Evolutionary conservation across 495 filamentous ascomycete species (phyloP).

Genomic region (Penicillium lagena): DNA sequence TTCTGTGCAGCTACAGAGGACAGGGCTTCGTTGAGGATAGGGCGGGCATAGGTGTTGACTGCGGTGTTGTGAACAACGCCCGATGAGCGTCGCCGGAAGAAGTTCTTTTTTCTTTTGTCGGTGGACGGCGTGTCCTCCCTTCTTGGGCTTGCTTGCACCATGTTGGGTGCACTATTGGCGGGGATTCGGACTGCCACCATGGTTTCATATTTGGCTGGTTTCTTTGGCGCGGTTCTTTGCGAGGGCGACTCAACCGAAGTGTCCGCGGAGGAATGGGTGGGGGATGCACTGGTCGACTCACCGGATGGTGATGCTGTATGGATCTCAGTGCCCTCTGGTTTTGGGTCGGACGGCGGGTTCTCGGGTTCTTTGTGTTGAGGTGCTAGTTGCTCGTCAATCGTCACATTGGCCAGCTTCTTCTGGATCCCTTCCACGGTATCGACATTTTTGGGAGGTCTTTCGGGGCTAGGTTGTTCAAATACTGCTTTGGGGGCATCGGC

Average conservation of each 20-base stretch:
- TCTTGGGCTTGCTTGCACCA: background rate
- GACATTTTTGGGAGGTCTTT: conserved; percentile 4
- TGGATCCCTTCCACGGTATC: conserved; percentile 23
- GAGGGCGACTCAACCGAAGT: conserved; percentile 1
- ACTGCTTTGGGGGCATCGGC: conserved; percentile 35
- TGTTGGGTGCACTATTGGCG: background rate
- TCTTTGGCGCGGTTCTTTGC: background rate
- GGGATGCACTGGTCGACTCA: background rate
- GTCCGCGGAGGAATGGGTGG: background rate
- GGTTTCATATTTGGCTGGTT: conserved; percentile 11
- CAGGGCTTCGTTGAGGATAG: conserved; percentile 32
- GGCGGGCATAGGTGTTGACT: conserved; percentile 30
- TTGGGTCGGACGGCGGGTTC: background rate
- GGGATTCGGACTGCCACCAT: conserved; percentile 31
- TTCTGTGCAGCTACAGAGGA: conserved; percentile 30
- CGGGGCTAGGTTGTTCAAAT: conserved; percentile 33
- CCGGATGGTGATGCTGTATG: background rate
- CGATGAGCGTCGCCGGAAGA: conserved; percentile 21
- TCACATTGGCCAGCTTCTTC: conserved; percentile 27
- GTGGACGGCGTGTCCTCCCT: background rate
- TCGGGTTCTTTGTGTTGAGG: background rate
- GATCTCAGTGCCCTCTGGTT: background rate
- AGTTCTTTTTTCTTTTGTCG: conserved; percentile 9
- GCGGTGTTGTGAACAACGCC: conserved; percentile 32
- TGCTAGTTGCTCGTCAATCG: conserved; percentile 15